Conservation (phyloP, 805 yeast species). For the Metschnikowia sp. region DNA sequence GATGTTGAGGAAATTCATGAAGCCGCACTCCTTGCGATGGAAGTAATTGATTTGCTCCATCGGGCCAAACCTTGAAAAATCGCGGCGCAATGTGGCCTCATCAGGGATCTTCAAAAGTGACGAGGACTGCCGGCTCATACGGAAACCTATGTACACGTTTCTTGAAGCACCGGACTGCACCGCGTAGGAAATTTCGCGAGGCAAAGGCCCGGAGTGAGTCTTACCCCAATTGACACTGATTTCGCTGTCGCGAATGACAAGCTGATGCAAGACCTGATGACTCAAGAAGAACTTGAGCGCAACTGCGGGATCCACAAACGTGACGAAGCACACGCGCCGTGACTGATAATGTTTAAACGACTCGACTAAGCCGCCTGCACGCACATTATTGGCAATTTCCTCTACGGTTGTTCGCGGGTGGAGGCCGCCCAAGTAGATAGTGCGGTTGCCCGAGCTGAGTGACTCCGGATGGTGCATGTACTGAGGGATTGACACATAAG, state of each 20-base stretch:
- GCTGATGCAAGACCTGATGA: constrained; percentile 52
- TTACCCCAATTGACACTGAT: constrained; percentile 71
- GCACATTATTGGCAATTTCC: constrained; percentile 70
- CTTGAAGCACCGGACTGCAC: constrained; percentile 74
- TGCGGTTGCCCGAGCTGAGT: constrained; percentile 50
- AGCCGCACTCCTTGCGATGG: constrained; percentile 69
- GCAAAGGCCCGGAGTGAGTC: constrained; percentile 61
- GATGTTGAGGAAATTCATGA: constrained; percentile 67
- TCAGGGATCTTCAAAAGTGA: constrained; percentile 25
- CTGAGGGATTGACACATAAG: constrained; percentile 1
- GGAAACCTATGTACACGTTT: constrained; percentile 69
- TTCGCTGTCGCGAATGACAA: constrained; percentile 59
- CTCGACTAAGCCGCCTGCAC: constrained; percentile 74
- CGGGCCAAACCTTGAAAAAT: constrained; percentile 63
- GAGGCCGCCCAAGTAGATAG: constrained; percentile 66
- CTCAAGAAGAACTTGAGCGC: constrained; percentile 67
- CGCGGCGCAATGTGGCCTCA: constrained; percentile 51
- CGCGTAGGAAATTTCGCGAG: constrained; percentile 53
- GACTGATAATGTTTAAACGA: constrained; percentile 49
- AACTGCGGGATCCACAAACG: constrained; percentile 60
- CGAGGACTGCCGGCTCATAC: constrained; percentile 19
- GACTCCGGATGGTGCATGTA: constrained; percentile 26
- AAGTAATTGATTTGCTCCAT: constrained; percentile 74
- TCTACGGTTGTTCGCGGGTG: constrained; percentile 63
- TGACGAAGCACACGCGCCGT: constrained; percentile 62